A percentile compares a stretch with the other conserved stretches of the same genome.
Conservation (phyloP, 2,329 filamentous ascomycete species). For the Purpureocillium lavendulum region DNA sequence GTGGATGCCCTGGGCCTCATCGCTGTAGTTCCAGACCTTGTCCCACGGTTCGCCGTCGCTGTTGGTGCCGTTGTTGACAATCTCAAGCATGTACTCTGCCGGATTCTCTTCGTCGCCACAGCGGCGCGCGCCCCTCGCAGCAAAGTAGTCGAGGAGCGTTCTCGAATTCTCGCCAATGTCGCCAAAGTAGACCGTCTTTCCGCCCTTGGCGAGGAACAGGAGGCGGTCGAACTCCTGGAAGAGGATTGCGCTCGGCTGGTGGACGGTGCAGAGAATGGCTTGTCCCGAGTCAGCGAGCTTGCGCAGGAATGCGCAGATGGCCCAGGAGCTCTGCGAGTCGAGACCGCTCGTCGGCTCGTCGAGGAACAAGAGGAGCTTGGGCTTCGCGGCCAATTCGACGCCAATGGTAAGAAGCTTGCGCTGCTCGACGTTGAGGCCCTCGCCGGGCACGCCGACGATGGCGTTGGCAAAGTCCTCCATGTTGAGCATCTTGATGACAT, state of each 20-base stretch:
- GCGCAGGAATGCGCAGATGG: conserved; percentile 52
- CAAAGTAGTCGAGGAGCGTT: conserved; percentile 55
- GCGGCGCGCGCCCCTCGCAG: conserved; percentile 50
- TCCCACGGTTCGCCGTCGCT: conserved; percentile 52
- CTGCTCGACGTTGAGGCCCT: conserved; percentile 53
- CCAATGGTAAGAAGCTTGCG: conserved; percentile 55
- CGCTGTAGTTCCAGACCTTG: conserved; percentile 50
- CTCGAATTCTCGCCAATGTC: conserved; percentile 53
- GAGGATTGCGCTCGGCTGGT: conserved; percentile 44
- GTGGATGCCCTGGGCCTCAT: conserved; percentile 42
- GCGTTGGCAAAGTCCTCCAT: conserved; percentile 61
- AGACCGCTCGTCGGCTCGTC: conserved; percentile 55
- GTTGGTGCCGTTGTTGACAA: conserved; percentile 33
- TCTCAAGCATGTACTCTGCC: conserved; percentile 65
- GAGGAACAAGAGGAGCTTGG: conserved; percentile 51
- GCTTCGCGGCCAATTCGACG: conserved; percentile 49
- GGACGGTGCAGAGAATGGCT: conserved; percentile 46
- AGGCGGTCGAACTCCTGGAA: conserved; percentile 52
- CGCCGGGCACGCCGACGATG: conserved; percentile 54
- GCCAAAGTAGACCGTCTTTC: conserved; percentile 62
- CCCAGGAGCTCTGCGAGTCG: conserved; percentile 55
- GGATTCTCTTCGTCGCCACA: conserved; percentile 60
- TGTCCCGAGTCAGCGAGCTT: conserved; percentile 50
- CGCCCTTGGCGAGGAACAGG: conserved; percentile 55
- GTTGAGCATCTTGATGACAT: conserved; percentile 57